These are phyloP conservation scores for Brassica rapa DNA, from an alignment of 345 rosid species.

Conservation along the genomic window DNA sequence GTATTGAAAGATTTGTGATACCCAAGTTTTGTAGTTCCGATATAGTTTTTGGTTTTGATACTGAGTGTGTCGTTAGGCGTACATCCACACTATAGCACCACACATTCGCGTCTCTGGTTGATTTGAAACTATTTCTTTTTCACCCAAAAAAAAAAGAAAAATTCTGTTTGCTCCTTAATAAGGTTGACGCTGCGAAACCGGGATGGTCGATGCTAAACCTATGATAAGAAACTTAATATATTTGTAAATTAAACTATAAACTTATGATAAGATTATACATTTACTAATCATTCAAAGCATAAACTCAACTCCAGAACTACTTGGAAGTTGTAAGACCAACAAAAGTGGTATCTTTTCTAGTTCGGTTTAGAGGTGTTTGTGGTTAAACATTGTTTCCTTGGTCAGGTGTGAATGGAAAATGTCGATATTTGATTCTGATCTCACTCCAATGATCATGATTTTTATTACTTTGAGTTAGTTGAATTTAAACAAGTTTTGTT, in stretches of 20 bases:
- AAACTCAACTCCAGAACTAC: background rate
- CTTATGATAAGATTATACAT: background rate
- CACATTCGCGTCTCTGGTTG: background rate
- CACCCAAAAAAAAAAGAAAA: no score
- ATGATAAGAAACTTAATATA: background rate
- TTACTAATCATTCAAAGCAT: background rate
- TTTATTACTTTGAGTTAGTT: background rate
- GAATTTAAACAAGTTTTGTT: background rate
- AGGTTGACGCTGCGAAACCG: background rate
- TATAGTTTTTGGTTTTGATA: slow-evolving; percentile 12
- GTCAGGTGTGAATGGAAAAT: background rate
- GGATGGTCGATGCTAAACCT: background rate
- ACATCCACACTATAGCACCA: background rate
- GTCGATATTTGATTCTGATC: background rate
- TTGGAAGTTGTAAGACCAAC: background rate
- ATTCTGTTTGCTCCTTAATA: background rate
- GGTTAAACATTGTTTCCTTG: background rate
- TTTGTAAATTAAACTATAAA: background rate
- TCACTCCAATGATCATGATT: background rate
- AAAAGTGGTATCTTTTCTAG: background rate
- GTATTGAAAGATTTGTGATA: background rate
- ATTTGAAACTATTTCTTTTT: background rate
- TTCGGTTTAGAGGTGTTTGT: background rate
- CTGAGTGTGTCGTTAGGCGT: background rate
- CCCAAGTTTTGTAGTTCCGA: slow-evolving; percentile 15